Conservation (phyloP, 2,329 filamentous ascomycete genomes). For the Paracorniculantispora psalliotae region DNA sequence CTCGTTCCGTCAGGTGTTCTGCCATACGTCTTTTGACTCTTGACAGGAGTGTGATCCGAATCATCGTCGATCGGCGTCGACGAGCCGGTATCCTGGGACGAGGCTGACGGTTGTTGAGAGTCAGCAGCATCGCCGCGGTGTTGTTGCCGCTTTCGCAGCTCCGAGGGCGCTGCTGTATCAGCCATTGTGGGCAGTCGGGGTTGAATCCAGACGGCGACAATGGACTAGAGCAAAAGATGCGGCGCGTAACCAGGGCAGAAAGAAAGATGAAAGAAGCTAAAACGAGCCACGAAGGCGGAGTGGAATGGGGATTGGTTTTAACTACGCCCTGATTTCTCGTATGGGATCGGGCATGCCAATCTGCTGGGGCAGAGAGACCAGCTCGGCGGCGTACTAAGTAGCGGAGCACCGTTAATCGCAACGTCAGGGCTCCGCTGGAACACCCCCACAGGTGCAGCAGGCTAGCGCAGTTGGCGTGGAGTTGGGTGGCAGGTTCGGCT, state of each 20-base stretch:
- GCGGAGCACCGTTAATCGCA: conserved; percentile 14
- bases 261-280: background rate
- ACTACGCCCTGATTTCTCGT: background rate
- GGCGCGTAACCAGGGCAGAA: background rate
- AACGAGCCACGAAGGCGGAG: background rate
- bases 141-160: conserved; percentile 16
- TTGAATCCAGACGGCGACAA: conserved; percentile 10
- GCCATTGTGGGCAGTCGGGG: conserved; percentile 11
- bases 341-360: background rate
- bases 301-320: conserved; percentile 8
- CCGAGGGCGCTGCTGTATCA: background rate
- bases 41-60: conserved; percentile 19
- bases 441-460: conserved; percentile 1
- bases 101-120: conserved; percentile 15
- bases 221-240: background rate
- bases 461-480: background rate
- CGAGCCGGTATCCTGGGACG: background rate
- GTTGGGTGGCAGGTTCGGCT: background rate
- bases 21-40: conserved; percentile 73
- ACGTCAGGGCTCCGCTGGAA: conserved; percentile 27
- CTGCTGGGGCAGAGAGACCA: background rate
- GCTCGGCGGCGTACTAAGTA: conserved; percentile 3
- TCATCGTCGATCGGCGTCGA: conserved; percentile 11
- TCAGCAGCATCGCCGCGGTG: background rate
- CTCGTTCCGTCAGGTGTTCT: conserved; percentile 86